Evolutionary conservation across 169 alveolate species (phyloP), one percentile per base, ranked within the genome.

Genomic region (Plasmodium knowlesi): DNA sequence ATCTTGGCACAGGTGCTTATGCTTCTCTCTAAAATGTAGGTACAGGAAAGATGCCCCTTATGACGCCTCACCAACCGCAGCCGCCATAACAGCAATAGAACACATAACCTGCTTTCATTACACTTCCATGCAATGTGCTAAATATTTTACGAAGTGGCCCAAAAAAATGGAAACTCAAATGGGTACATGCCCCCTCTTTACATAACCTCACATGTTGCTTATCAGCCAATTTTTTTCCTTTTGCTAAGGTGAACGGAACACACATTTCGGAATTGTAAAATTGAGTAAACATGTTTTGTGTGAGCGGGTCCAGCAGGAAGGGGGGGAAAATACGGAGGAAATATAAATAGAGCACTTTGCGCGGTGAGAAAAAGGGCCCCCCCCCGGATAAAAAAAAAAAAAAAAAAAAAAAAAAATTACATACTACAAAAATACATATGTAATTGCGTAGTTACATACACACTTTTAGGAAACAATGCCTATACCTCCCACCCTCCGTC

Each of bases 361-460:
- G 61, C 19, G 61, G 9, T 50, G 61, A 50, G 61, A 50, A 50
- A 50, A 50, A 50, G 61, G 61, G 22, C 16, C 50, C 54, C 54
- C 22, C 61, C n/a, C n/a, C n/a, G n/a, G n/a, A n/a, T n/a, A n/a
- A n/a, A n/a, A n/a, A n/a, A n/a, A n/a, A n/a, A n/a, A n/a, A 46
- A 10, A 46, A 46, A 46, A 46, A 46, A 46, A 50, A 50, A 50
- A 50, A 50, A 50, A 50, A 50, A 80, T 19, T n/a, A n/a, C n/a
- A n/a, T n/a, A n/a, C n/a, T n/a, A n/a, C n/a, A n/a, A n/a, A 16
- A 12, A 32, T 80, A 80, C 86, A n/a, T 54, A 54, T 53, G 76
- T 54, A 82, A n/a, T 16, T 10, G 1, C n/a, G 61, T 83, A 39
- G 39, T 8, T 70, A 34, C 30, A 67, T 83, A 71, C 9, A 67